Conservation (phyloP, 2,329 filamentous ascomycete species). For the Ophiocordyceps camponoti-leonardi region DNA sequence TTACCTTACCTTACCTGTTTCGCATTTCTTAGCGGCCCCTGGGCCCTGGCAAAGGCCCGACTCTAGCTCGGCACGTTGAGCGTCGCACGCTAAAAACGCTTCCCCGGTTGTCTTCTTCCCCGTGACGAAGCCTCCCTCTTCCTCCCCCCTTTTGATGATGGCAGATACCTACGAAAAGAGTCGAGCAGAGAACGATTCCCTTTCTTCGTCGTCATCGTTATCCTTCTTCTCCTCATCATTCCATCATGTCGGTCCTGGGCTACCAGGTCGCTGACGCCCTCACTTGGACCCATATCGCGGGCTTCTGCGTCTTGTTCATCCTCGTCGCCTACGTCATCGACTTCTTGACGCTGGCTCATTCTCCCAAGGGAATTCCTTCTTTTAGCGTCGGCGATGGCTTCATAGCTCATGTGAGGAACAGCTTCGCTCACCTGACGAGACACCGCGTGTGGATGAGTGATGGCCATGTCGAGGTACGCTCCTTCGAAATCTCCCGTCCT, state of each 20-base stretch:
- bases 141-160: too few species aligned
- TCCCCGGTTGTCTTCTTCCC: not conserved
- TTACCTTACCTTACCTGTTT: not conserved
- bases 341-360: conserved; percentile 19
- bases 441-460: conserved; percentile 22
- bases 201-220: not conserved
- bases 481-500: not conserved
- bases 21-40: not conserved
- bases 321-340: conserved; percentile 22
- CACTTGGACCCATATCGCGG: conserved; percentile 12
- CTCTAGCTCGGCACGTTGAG: not conserved
- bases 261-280: conserved; percentile 8
- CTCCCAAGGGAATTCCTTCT: conserved; percentile 20
- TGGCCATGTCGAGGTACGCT: conserved; percentile 22
- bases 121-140: not conserved
- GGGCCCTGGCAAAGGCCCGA: not conserved
- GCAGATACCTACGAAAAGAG: too few species aligned
- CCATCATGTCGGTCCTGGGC: conserved; percentile 1
- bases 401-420: conserved; percentile 20
- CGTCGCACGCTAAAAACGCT: not conserved
- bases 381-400: conserved; percentile 20
- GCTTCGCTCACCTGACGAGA: conserved; percentile 18
- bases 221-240: not conserved
- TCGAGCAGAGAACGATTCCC: too few species aligned
- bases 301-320: conserved; percentile 14